phyloP scores from a whole-genome alignment of 805 yeast genomes.

The Ogataea nonfermentans region DNA sequence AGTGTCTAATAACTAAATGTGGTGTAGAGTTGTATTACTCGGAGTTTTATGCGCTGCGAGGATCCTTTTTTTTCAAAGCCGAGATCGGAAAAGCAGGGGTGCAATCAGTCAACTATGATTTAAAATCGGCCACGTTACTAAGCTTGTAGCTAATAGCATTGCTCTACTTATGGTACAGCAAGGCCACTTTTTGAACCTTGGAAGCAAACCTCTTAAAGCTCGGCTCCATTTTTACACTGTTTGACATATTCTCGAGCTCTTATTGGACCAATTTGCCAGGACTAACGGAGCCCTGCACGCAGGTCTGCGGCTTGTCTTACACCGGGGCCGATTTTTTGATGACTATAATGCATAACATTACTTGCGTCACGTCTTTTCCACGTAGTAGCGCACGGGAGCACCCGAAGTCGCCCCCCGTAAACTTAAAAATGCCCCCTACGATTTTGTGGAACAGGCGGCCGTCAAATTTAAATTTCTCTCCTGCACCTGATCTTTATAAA shows the following conservation, averaged over 20 bases:
- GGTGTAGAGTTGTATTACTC: too few species aligned
- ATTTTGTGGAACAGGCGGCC: constrained; percentile 2
- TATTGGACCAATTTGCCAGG: constrained; percentile 14
- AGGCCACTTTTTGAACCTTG: too few species aligned
- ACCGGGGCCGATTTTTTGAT: constrained; percentile 14
- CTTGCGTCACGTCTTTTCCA: constrained; percentile 3
- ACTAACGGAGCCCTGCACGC: constrained; percentile 17
- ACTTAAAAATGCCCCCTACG: not conserved
- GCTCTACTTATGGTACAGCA: too few species aligned
- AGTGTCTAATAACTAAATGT: too few species aligned
- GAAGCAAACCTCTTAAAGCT: too few species aligned
- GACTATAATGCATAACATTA: constrained; percentile 7
- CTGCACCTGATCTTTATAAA: constrained; percentile 12
- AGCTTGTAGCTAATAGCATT: too few species aligned
- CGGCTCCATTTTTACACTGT: not conserved
- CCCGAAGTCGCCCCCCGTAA: constrained; percentile 6
- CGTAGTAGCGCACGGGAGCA: not conserved
- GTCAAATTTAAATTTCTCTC: constrained; percentile 5
- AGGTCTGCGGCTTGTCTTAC: constrained; percentile 12
- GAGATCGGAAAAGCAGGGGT: too few species aligned
- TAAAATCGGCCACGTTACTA: too few species aligned
- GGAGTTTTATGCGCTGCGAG: too few species aligned
- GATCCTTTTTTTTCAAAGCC: too few species aligned
- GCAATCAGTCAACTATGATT: too few species aligned
- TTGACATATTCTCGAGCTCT: constrained; percentile 17